A percentile compares a stretch with the other conserved stretches of the same genome.
phyloP scores from a whole-genome alignment of 1,284 basidiomycete genomes.

The Papiliotrema nemorosa region DNA sequence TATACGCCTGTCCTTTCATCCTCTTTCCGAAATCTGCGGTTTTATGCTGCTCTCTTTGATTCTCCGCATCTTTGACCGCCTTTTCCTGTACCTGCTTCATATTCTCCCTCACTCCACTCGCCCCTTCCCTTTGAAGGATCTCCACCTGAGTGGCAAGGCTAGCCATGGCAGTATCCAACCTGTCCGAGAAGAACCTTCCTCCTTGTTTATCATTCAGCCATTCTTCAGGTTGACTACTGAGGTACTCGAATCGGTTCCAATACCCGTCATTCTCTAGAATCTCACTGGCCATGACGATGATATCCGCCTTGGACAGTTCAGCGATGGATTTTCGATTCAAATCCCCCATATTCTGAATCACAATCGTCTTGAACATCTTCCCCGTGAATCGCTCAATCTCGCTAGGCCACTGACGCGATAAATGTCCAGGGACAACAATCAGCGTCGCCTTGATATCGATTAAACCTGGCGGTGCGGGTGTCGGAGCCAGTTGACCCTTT shows the following conservation, averaged over 20 bases:
- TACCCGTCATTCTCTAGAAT: constrained; percentile 75
- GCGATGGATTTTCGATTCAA: constrained; percentile 73
- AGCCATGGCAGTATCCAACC: constrained; percentile 62
- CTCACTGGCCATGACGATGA: constrained; percentile 81
- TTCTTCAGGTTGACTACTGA: constrained; percentile 56
- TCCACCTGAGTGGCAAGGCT: constrained; percentile 65
- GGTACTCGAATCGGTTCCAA: constrained; percentile 52
- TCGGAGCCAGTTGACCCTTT: constrained; percentile 57
- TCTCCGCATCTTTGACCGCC: constrained; percentile 29
- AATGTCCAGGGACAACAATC: constrained; percentile 82
- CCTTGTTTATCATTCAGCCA: constrained; percentile 53
- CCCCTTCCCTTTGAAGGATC: constrained; percentile 58
- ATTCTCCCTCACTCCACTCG: constrained; percentile 58
- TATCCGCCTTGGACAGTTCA: constrained; percentile 74
- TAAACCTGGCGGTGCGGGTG: constrained; percentile 52
- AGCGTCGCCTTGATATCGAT: constrained; percentile 71
- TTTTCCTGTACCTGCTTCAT: constrained; percentile 57
- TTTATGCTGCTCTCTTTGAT: constrained; percentile 38
- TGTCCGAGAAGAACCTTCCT: constrained; percentile 82
- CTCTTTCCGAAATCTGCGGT: constrained; percentile 42
- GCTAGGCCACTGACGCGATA: constrained; percentile 83
- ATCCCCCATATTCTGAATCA: constrained; percentile 67
- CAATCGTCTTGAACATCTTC: constrained; percentile 55
- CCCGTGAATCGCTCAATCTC: constrained; percentile 75
- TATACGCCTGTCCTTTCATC: constrained; percentile 41